phyloP scores from a whole-genome alignment of 768 basidiomycete genomes.

The Lentinula edodes region DNA sequence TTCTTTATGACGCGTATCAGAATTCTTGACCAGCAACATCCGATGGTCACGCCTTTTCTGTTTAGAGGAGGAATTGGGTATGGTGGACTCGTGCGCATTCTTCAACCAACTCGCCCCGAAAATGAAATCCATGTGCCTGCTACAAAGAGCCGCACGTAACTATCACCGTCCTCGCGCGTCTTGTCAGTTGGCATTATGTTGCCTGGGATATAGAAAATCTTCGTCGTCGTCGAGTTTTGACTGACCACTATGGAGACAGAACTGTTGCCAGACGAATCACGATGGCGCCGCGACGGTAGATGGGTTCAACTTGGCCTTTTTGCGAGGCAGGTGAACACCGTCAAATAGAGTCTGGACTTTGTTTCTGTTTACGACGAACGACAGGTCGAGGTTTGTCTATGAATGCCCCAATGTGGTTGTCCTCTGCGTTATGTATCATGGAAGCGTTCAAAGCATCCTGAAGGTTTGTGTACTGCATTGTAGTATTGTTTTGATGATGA shows the following conservation, averaged over 20 bases:
- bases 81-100: background rate
- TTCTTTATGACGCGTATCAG: background rate
- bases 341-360: background rate
- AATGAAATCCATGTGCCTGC: background rate
- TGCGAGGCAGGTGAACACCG: background rate
- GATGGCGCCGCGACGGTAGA: background rate
- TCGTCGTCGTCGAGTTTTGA: background rate
- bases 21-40: background rate
- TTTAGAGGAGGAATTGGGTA: background rate
- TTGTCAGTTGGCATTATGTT: background rate
- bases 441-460: background rate
- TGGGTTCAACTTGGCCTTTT: background rate
- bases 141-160: background rate
- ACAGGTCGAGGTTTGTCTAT: background rate
- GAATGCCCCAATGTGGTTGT: background rate
- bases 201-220: background rate
- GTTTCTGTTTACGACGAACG: background rate
- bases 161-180: background rate
- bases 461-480: background rate
- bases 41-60: background rate
- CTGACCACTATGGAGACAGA: background rate
- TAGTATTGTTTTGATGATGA: background rate
- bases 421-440: background rate
- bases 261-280: background rate
- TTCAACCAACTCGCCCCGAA: background rate